phyloP scores from a whole-genome alignment of 805 yeast species.

The Blastobotrys mokoenaii region DNA sequence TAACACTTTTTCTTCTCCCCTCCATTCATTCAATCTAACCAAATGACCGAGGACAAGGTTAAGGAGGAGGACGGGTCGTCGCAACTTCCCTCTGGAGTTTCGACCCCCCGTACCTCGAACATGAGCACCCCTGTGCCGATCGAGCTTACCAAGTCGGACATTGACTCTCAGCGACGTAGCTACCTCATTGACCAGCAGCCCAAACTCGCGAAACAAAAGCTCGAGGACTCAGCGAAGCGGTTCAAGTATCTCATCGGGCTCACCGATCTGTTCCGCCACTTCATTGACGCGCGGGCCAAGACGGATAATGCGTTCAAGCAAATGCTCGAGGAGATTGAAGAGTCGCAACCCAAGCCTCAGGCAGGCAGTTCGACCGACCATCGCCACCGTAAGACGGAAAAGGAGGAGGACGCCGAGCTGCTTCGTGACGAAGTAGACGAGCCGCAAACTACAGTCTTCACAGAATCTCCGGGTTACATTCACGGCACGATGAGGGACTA shows the following conservation, averaged over 20 bases:
- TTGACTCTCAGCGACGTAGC: conserved; percentile 18
- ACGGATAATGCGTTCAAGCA: conserved; percentile 56
- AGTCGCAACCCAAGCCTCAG: conserved; percentile 16
- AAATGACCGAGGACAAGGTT: too few species aligned
- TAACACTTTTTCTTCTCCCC: neutral
- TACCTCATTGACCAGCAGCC: conserved; percentile 26
- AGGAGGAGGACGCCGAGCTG: conserved; percentile 92
- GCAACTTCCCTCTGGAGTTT: neutral
- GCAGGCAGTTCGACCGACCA: conserved; percentile 23
- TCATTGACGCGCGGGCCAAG: conserved; percentile 72
- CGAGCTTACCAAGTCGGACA: conserved; percentile 18
- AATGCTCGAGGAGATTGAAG: conserved; percentile 26
- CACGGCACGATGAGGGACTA: conserved; percentile 75
- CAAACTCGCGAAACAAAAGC: conserved; percentile 18
- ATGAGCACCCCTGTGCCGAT: conserved; percentile 17
- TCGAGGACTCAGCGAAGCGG: conserved; percentile 63
- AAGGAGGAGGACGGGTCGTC: too few species aligned
- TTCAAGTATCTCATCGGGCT: conserved; percentile 73
- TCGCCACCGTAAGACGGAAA: conserved; percentile 81
- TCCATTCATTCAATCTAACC: too few species aligned
- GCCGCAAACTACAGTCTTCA: conserved; percentile 55
- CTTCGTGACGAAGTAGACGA: conserved; percentile 63
- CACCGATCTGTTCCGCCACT: conserved; percentile 81
- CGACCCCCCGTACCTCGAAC: conserved; percentile 3
- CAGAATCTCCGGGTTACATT: conserved; percentile 76